Percentiles rank a stretch among this genome's conserved stretches.
Evolutionary conservation across 176 grass and related monocot genomes (phyloP).

Genomic region (Aechmea fasciata): DNA sequence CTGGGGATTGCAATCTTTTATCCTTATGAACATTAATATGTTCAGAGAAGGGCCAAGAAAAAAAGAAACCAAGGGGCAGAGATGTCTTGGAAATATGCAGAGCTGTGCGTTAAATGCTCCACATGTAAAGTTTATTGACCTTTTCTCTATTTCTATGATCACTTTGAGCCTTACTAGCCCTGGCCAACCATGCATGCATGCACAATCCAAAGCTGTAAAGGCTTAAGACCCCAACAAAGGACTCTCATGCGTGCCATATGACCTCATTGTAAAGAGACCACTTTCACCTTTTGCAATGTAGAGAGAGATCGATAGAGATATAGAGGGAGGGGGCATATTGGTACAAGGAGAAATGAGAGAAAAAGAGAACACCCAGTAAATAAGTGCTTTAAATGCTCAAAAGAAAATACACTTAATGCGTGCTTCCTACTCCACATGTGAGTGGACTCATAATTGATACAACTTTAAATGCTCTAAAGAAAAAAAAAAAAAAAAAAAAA

Average conservation of each 20-base stretch:
- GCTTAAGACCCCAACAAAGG: background rate
- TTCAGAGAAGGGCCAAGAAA: background rate
- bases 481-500: background rate
- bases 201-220: slow-evolving; percentile 2
- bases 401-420: slow-evolving; percentile 13
- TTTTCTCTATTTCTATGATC: background rate
- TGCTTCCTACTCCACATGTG: slow-evolving; percentile 5
- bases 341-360: background rate
- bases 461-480: background rate
- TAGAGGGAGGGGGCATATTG: background rate
- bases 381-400: slow-evolving; percentile 15
- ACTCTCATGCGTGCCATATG: slow-evolving; percentile 15
- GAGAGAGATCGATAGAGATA: background rate
- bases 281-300: slow-evolving; percentile 3
- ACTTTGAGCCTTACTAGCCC: background rate
- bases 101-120: slow-evolving; percentile 5
- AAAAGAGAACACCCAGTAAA: slow-evolving; percentile 4
- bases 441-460: slow-evolving; percentile 1
- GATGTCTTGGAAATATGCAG: slow-evolving; percentile 12
- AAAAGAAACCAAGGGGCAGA: slow-evolving; percentile 10
- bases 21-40: too few relatives aligned
- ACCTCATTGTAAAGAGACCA: background rate
- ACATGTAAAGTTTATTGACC: background rate
- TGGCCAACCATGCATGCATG: background rate
- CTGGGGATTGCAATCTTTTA: too few relatives aligned